These are phyloP conservation scores for Plasmodium cynomolgi DNA, from an alignment of 169 alveolate species.

Conservation along the genomic window DNA sequence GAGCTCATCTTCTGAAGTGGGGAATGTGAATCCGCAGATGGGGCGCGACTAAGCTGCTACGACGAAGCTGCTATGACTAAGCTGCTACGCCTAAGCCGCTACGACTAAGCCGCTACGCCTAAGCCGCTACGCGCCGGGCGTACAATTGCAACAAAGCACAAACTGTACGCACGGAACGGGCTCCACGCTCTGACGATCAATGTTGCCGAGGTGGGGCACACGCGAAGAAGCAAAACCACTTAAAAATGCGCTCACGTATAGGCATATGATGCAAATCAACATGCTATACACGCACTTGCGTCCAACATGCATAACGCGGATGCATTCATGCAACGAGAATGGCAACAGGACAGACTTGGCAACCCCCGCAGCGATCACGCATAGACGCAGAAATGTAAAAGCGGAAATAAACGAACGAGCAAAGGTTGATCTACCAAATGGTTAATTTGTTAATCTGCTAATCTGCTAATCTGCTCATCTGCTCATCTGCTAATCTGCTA, in stretches of 20 bases:
- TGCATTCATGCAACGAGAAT: background rate
- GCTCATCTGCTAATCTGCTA: background rate
- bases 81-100: background rate
- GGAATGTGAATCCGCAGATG: background rate
- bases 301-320: background rate
- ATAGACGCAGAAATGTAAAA: background rate
- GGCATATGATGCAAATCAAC: background rate
- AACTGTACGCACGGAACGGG: background rate
- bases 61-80: background rate
- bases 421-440: background rate
- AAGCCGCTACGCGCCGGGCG: background rate
- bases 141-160: background rate
- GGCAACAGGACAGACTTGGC: background rate
- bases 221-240: background rate
- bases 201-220: constrained; percentile 3
- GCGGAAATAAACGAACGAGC: background rate
- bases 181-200: background rate
- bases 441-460: background rate
- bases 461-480: no score
- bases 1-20: constrained; percentile 66
- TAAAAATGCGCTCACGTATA: background rate
- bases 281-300: background rate
- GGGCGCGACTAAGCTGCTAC: no score
- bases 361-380: background rate
- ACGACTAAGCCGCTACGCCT: background rate